Percentiles rank a stretch among this genome's conserved stretches.
Evolutionary conservation across 1,284 basidiomycete genomes (phyloP).

Genomic region (Heterobasidion occidentale): DNA sequence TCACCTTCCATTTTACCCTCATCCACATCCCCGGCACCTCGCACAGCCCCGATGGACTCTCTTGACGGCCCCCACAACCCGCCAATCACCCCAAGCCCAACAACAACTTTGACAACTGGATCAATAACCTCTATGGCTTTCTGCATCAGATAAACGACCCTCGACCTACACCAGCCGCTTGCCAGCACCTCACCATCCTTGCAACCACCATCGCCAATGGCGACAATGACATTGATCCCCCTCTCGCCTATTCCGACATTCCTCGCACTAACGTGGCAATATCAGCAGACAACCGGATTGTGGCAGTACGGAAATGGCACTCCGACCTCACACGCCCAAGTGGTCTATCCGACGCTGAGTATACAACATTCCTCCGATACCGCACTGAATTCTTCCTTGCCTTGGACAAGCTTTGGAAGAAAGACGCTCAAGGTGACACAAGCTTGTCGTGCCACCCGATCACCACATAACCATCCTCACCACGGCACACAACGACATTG

Average conservation of each 20-base stretch:
- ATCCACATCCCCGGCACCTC: slow-evolving; percentile 22
- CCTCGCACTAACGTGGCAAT: too few species aligned
- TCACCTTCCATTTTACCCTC: slow-evolving; percentile 26
- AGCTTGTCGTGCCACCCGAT: background rate
- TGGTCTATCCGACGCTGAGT: background rate
- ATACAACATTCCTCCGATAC: background rate
- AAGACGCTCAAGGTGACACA: background rate
- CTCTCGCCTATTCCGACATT: too few species aligned
- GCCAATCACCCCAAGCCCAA: background rate
- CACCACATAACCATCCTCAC: background rate
- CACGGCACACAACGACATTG: background rate
- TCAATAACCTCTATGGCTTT: background rate
- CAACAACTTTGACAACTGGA: background rate
- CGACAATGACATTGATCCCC: too few species aligned
- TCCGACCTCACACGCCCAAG: too few species aligned
- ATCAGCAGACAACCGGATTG: too few species aligned
- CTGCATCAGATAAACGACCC: background rate
- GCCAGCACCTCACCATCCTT: too few species aligned
- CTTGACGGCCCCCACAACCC: slow-evolving; percentile 11
- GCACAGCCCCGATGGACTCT: slow-evolving; percentile 30
- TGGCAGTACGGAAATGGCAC: too few species aligned
- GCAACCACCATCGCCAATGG: too few species aligned
- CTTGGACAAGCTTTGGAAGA: too few species aligned
- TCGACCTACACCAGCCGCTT: too few species aligned
- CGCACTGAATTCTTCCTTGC: background rate